Evolutionary conservation across 106 monocot genomes (phyloP).

Genomic region (Dendrobium chrysotoxum): DNA sequence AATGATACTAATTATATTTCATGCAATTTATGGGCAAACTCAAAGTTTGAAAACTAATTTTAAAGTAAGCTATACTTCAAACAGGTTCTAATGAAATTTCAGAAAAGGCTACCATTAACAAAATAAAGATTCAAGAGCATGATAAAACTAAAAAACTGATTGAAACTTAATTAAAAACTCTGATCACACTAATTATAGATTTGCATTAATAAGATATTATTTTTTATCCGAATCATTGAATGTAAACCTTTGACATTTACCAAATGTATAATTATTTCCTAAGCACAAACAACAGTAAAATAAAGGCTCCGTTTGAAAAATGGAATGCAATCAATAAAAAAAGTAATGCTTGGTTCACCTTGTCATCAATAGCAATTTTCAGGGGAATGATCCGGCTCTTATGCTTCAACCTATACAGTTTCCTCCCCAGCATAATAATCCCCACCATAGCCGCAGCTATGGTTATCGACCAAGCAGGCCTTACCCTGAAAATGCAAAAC

Average conservation of each 20-base stretch:
- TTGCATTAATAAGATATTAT: neutral
- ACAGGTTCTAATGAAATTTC: neutral
- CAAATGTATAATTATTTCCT: neutral
- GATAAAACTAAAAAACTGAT: neutral
- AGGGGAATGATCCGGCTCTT: slow-evolving; percentile 30
- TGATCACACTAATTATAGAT: neutral
- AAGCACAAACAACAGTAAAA: neutral
- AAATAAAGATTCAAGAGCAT: neutral
- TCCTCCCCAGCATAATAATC: slow-evolving; percentile 40
- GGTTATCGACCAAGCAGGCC: slow-evolving; percentile 49
- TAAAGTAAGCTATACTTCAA: neutral
- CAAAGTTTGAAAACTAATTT: neutral
- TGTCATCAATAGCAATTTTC: slow-evolving; percentile 37
- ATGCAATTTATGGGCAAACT: neutral
- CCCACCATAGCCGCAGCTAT: slow-evolving; percentile 50
- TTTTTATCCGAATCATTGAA: neutral
- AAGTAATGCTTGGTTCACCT: slow-evolving; percentile 25
- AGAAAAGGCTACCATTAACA: neutral
- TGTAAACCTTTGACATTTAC: neutral
- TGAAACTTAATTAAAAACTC: neutral
- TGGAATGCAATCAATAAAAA: neutral
- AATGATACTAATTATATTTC: neutral
- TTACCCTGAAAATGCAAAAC: slow-evolving; percentile 30
- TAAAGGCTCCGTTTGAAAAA: neutral
- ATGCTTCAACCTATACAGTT: slow-evolving; percentile 40